Evolutionary conservation across 1,139 yeast genomes (phyloP).

Genomic region (Debaryomyces psychrophilus): DNA sequence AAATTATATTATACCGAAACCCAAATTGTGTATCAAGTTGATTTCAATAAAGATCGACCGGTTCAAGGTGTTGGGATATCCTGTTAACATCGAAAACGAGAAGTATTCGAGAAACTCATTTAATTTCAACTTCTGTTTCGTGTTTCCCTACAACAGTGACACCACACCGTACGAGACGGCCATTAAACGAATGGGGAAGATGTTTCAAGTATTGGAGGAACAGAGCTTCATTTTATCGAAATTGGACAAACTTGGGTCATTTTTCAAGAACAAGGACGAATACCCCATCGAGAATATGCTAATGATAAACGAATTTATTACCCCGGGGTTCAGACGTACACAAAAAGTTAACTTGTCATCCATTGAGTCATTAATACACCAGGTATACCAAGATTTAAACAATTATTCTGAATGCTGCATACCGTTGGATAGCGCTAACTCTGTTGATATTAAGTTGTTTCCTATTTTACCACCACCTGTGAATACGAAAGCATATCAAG

Average conservation of each 20-base stretch:
- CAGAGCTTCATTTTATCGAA: conserved; percentile 78
- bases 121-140: conserved; percentile 90
- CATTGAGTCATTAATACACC: conserved; percentile 80
- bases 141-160: conserved; percentile 81
- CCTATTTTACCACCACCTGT: conserved; percentile 89
- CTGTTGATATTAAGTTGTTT: conserved; percentile 88
- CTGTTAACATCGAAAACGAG: conserved; percentile 76
- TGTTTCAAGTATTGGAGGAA: conserved; percentile 90
- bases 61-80: conserved; percentile 83
- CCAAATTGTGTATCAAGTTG: conserved; percentile 81
- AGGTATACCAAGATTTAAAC: conserved; percentile 88
- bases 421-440: conserved; percentile 86
- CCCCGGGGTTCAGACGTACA: conserved; percentile 48
- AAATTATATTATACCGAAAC: conserved; percentile 91
- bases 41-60: conserved; percentile 73
- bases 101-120: conserved; percentile 88
- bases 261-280: conserved; percentile 32
- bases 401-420: conserved; percentile 95
- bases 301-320: conserved; percentile 12
- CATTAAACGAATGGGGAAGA: conserved; percentile 78
- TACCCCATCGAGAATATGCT: conserved; percentile 6
- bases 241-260: conserved; percentile 38
- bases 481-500: conserved; percentile 71
- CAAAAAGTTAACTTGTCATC: conserved; percentile 56
- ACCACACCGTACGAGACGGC: conserved; percentile 86